Evolutionary conservation across 805 yeast species (phyloP).

Genomic region (Saccharomycopsis schoenii): DNA sequence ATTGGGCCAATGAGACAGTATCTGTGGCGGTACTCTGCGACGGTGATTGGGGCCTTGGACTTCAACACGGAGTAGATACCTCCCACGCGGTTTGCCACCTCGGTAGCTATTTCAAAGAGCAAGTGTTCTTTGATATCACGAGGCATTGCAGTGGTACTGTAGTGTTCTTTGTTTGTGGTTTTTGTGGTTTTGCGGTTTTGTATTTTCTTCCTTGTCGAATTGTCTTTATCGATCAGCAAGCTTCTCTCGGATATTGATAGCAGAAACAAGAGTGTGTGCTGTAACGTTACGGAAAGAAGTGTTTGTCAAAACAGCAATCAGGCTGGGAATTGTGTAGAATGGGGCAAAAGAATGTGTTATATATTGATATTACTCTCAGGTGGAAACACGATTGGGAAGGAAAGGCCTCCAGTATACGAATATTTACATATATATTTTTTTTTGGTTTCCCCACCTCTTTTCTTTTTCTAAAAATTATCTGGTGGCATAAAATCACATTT

Average conservation of each 20-base stretch:
- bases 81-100: slow-evolving; percentile 95
- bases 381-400: background rate
- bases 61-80: slow-evolving; percentile 95
- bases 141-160: slow-evolving; percentile 31
- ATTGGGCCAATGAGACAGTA: slow-evolving; percentile 84
- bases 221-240: background rate
- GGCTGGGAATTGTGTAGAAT: background rate
- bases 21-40: slow-evolving; percentile 81
- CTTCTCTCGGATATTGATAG: too few species aligned
- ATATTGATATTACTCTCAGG: background rate
- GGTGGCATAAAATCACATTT: background rate
- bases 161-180: background rate
- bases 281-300: too few species aligned
- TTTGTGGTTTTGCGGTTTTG: background rate
- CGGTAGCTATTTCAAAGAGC: slow-evolving; percentile 91
- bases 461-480: background rate
- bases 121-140: slow-evolving; percentile 84
- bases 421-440: too few species aligned
- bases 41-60: slow-evolving; percentile 94
- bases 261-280: too few species aligned
- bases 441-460: background rate
- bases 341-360: background rate
- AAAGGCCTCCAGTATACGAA: background rate
- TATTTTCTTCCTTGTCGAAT: background rate
- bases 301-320: background rate